phyloP scores from a whole-genome alignment of 2,329 filamentous ascomycete species.

The Sarocladium oryzae region DNA sequence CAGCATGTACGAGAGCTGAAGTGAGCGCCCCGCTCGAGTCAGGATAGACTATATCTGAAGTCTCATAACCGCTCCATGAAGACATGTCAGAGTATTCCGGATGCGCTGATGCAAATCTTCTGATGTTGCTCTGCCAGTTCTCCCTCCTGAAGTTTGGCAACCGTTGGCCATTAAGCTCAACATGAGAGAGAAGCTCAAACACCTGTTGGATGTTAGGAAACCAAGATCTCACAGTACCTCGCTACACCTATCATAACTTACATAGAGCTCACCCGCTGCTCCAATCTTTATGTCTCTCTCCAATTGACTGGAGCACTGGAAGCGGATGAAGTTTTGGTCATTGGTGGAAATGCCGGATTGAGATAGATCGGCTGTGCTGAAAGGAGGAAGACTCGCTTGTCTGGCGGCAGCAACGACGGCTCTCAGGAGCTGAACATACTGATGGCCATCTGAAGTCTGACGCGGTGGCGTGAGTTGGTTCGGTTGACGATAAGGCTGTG shows the following conservation, averaged over 20 bases:
- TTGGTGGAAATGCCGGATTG: neutral
- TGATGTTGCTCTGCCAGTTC: slow-evolving; percentile 45
- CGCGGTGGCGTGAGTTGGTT: neutral
- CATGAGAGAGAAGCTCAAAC: slow-evolving; percentile 31
- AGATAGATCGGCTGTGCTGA: neutral
- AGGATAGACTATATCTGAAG: slow-evolving; percentile 39
- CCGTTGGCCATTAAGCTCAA: slow-evolving; percentile 11
- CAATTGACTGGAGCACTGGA: slow-evolving; percentile 10
- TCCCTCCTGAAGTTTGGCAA: slow-evolving; percentile 27
- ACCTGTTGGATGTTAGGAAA: slow-evolving; percentile 24
- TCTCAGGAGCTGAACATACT: neutral
- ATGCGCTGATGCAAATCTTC: slow-evolving; percentile 31
- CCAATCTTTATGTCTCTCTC: slow-evolving; percentile 19
- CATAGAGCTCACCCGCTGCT: slow-evolving; percentile 19
- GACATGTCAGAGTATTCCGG: slow-evolving; percentile 32
- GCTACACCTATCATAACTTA: slow-evolving; percentile 11
- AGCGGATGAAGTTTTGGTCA: neutral
- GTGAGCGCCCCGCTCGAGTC: slow-evolving; percentile 30
- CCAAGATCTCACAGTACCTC: neutral
- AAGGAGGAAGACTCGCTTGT: neutral
- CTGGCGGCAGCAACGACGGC: neutral
- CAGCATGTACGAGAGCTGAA: slow-evolving; percentile 23
- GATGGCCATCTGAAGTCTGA: neutral
- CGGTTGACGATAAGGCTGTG: neutral
- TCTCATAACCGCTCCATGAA: slow-evolving; percentile 35